Base-by-base conservation (phyloP, 352 stramenopile species). In the Pythium plurisporium region DNA sequence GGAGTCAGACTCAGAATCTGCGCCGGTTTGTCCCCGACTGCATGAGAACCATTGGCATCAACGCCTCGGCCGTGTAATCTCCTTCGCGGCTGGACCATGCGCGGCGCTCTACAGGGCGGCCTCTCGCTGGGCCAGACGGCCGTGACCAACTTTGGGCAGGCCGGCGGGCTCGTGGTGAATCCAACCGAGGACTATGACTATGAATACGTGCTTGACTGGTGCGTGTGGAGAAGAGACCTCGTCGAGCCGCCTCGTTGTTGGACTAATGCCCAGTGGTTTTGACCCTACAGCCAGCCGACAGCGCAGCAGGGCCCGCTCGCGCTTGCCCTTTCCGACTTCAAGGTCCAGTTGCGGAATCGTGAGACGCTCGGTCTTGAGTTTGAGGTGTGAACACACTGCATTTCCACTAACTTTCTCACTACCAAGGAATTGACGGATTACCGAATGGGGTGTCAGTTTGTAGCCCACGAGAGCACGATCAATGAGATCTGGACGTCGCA, bases 131-230 rank as follows among this genome's bases (percentile, higher is more conserved):
- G 60, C 37, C 77, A 88, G 70, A 89, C 76, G 40, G 73, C 78
- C 8, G 84, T 94, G 38, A 73, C 76, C 45, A 72, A 86, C 61
- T 94, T 94, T 55, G 61, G 68, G 5, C 43, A 61, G 31, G 59
- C 67, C 20, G 66, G 64, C 20, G 64, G 46, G 14, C 38, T 88
- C 27, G 55, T 63, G 3, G 57, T 72, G 15, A 75, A 85, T 45
- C 64, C 74, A 10, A 69, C 59, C 9, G 77, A 83, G 4, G 75
- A 86, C 31, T 90, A 88, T n/a, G 82, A 94, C 64, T 94, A 91
- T 54, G 80, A 91, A 67, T 94, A 93, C 65, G 67, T 94, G 23
- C 52, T 94, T 22, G 81, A 93, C 59, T 87, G 73, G 79, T 87
- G 46, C 37, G 62, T 63, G 1, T 33, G 15, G n/a, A 38, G 12